These are phyloP conservation scores for Colletotrichum sansevieriae DNA, from an alignment of 2,329 filamentous ascomycete genomes.

Conservation along the genomic window DNA sequence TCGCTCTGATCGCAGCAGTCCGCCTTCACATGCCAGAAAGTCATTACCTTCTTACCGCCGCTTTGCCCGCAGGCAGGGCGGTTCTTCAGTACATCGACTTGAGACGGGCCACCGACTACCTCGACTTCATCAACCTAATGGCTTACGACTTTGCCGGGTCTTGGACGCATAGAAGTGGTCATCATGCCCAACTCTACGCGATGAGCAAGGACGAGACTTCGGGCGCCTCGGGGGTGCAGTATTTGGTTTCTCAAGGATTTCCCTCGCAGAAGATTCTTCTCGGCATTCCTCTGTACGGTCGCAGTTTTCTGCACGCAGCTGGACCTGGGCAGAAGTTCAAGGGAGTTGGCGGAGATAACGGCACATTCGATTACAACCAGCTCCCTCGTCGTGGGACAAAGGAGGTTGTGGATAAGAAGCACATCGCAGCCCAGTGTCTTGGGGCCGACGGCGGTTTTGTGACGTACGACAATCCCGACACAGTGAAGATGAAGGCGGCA, in stretches of 20 bases:
- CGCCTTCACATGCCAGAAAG: slow-evolving; percentile 77
- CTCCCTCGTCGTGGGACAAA: slow-evolving; percentile 72
- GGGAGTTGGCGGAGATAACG: slow-evolving; percentile 71
- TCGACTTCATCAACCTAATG: slow-evolving; percentile 84
- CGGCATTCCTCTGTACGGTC: slow-evolving; percentile 81
- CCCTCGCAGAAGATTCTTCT: slow-evolving; percentile 79
- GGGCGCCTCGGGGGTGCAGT: slow-evolving; percentile 74
- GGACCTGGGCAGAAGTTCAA: slow-evolving; percentile 74
- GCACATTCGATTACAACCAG: slow-evolving; percentile 80
- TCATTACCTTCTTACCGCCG: slow-evolving; percentile 77
- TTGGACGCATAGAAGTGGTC: slow-evolving; percentile 76
- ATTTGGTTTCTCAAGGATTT: slow-evolving; percentile 75
- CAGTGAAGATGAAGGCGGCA: slow-evolving; percentile 79
- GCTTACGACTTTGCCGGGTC: slow-evolving; percentile 83
- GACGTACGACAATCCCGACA: slow-evolving; percentile 83
- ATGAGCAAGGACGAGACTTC: slow-evolving; percentile 72
- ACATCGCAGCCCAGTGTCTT: slow-evolving; percentile 78
- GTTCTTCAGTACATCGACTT: slow-evolving; percentile 79
- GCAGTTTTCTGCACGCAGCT: slow-evolving; percentile 77
- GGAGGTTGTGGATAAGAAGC: slow-evolving; percentile 76
- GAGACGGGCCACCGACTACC: slow-evolving; percentile 69
- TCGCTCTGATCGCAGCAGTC: slow-evolving; percentile 75
- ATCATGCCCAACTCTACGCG: slow-evolving; percentile 81
- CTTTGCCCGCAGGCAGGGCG: slow-evolving; percentile 76
- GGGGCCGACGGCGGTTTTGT: slow-evolving; percentile 83